Conservation (phyloP, 768 basidiomycete species). For the Termitomyces sp. region DNA sequence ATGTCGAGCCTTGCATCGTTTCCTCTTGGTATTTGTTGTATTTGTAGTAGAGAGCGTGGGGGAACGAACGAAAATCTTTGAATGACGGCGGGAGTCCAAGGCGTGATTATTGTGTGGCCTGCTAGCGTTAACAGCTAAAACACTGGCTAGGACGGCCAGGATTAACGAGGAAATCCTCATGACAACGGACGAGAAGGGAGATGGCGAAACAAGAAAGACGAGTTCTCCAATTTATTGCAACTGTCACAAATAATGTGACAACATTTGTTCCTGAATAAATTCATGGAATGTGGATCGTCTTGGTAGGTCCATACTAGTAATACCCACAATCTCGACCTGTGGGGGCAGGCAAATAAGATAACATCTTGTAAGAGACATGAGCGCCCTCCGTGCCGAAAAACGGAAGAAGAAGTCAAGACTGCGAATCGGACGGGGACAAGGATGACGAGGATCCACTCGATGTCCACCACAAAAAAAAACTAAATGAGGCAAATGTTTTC, state of each 20-base stretch:
- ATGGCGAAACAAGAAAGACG: slow-evolving; percentile 8
- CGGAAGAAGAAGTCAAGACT: not conserved
- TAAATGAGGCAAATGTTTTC: not conserved
- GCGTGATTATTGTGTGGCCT: slow-evolving; percentile 21
- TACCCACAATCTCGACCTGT: not conserved
- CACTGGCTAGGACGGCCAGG: slow-evolving; percentile 30
- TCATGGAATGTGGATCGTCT: not conserved
- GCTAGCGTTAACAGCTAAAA: slow-evolving; percentile 26
- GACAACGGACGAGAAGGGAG: slow-evolving; percentile 13
- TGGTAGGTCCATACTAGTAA: not conserved
- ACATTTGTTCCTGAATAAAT: not conserved
- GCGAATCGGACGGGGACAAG: not conserved
- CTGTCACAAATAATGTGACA: slow-evolving; percentile 10
- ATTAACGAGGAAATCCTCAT: slow-evolving; percentile 42
- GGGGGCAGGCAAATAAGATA: not conserved
- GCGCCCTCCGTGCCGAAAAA: not conserved
- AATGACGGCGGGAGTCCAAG: slow-evolving; percentile 27
- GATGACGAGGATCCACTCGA: not conserved
- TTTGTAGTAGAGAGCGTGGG: slow-evolving; percentile 4
- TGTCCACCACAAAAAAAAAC: not conserved
- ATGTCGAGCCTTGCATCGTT: slow-evolving; percentile 16
- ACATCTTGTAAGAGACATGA: not conserved
- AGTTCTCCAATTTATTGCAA: slow-evolving; percentile 8
- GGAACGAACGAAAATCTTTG: slow-evolving; percentile 27
- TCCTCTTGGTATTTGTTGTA: slow-evolving; percentile 5